Evolutionary conservation across 805 yeast species (phyloP), one percentile per base, ranked within the genome.

Genomic region (Alloascoidea hylecoeti): DNA sequence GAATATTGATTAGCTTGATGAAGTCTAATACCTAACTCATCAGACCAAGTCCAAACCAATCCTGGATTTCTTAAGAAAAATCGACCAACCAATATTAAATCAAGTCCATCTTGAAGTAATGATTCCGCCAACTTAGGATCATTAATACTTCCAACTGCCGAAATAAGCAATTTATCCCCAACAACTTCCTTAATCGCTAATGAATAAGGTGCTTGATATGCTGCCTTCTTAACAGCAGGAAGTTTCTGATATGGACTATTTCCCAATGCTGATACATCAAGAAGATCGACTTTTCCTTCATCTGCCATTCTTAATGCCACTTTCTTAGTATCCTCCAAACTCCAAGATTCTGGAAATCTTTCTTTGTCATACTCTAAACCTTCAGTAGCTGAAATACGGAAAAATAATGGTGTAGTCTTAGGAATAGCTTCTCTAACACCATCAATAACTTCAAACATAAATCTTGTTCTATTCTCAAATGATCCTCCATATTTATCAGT

Each of bases 401-500:
- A 50, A 36, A 69, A 68, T 6, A 74, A 39, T 3, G 78, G 73
- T 33, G 58, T 56, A 16, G 56, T 58, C n/a, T 52, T 52, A 1
- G 66, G 63, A 19, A 66, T 55, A 28, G 49, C 61, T 1, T 55
- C 41, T 42, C 61, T 57, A 30, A 72, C 49, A n/a, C 59, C 64
- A 44, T 76, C 78, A 18, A 66, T 44, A 5, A 66, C 44, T 23
- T 23, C 30, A 23, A 23, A 9, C 30, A 23, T n/a, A 38, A 76
- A 60, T 35, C 75, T 55, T 5, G 60, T 58, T 44, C 83, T 64
- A 53, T 74, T 74, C 47, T 73, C 80, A 38, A 74, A 58, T 2
- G 68, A 56, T 4, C 82, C 82, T 35, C 83, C 84, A 45, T 75
- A 78, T 44, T 66, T 60, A 48, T 78, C 85, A 1, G 68, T 67